Conservation (phyloP, 345 rosid genomes). For the Stellera chamaejasme region DNA sequence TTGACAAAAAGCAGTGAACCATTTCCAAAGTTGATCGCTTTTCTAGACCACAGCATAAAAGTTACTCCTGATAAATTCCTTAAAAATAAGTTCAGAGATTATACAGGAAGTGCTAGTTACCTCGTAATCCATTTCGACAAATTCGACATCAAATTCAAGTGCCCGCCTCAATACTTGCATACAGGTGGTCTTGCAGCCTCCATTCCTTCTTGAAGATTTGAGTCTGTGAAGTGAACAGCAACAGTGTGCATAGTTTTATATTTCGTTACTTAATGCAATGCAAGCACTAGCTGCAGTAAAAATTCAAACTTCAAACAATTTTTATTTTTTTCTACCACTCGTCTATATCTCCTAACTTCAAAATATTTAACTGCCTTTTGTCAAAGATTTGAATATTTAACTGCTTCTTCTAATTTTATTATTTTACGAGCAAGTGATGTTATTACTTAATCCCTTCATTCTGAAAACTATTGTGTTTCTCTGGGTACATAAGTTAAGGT, state of each 20-base stretch:
- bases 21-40: background rate
- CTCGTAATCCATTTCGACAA: constrained; percentile 42
- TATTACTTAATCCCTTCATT: too few species aligned
- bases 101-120: constrained; percentile 9
- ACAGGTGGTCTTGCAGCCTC: constrained; percentile 15
- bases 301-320: too few species aligned
- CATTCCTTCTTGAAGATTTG: constrained; percentile 14
- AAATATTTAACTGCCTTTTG: too few species aligned
- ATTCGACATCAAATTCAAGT: constrained; percentile 26
- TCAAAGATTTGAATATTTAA: too few species aligned
- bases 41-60: background rate
- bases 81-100: background rate
- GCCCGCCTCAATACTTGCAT: constrained; percentile 27
- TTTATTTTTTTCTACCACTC: too few species aligned
- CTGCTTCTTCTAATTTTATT: too few species aligned
- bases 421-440: too few species aligned
- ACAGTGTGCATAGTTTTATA: background rate
- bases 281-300: too few species aligned
- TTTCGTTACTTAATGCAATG: too few species aligned
- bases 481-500: too few species aligned
- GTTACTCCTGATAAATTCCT: background rate
- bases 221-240: constrained; percentile 14
- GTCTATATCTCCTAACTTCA: too few species aligned
- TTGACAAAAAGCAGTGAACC: background rate
- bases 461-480: too few species aligned